Evolutionary conservation across 805 yeast species (phyloP).

Genomic region (Metschnikowia noctiluminum): DNA sequence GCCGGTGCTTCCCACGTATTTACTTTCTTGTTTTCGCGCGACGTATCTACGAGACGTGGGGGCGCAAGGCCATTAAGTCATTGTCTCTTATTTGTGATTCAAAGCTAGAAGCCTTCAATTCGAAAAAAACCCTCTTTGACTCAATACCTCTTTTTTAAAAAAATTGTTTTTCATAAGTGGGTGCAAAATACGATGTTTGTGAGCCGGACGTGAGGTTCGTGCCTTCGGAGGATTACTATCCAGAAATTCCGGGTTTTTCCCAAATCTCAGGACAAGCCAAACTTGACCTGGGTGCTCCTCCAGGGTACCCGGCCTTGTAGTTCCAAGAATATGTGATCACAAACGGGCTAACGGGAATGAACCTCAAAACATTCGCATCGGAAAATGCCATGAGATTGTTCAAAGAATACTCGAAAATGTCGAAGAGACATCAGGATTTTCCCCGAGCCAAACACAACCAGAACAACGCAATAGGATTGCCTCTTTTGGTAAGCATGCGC

Average conservation of each 20-base stretch:
- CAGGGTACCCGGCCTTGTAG: conserved; percentile 1
- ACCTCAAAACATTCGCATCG: conserved; percentile 9
- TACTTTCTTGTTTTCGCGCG: too few species aligned
- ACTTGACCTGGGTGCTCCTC: conserved; percentile 1
- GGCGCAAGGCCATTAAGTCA: too few species aligned
- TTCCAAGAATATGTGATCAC: conserved; percentile 6
- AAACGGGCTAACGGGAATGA: conserved; percentile 4
- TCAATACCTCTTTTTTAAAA: too few species aligned
- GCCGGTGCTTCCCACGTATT: too few species aligned
- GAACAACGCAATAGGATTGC: conserved; percentile 9
- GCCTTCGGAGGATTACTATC: background rate
- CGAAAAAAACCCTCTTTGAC: too few species aligned
- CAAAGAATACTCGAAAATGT: conserved; percentile 7
- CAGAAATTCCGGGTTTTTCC: background rate
- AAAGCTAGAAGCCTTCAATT: too few species aligned
- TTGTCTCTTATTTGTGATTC: too few species aligned
- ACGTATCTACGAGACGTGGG: too few species aligned
- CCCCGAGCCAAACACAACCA: conserved; percentile 11
- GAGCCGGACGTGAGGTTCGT: background rate
- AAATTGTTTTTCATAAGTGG: too few species aligned
- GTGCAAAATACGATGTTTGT: background rate
- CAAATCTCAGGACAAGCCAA: background rate
- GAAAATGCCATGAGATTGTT: conserved; percentile 8
- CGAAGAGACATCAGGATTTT: conserved; percentile 3
- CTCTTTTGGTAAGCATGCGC: conserved; percentile 11